Conservation (phyloP, 169 alveolate genomes). For the Cryptosporidium andersoni region DNA sequence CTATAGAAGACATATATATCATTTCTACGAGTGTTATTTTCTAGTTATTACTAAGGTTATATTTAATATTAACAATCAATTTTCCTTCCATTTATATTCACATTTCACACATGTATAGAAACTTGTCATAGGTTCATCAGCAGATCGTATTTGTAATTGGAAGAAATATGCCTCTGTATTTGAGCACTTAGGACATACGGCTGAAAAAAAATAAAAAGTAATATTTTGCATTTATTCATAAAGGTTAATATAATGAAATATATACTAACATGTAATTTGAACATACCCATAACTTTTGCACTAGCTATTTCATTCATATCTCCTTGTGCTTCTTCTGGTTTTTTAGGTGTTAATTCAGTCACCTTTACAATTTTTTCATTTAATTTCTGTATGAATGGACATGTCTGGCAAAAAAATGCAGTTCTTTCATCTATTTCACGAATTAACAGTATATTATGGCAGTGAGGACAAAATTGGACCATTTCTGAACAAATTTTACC, state of each 20-base stretch:
- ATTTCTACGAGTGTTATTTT: slow-evolving; percentile 33
- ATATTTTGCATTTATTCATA: neutral
- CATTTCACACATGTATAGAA: slow-evolving; percentile 85
- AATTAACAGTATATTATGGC: slow-evolving; percentile 73
- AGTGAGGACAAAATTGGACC: slow-evolving; percentile 77
- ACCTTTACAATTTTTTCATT: slow-evolving; percentile 69
- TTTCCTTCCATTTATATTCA: slow-evolving; percentile 80
- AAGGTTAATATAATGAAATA: neutral
- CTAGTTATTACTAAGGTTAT: neutral
- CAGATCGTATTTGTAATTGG: slow-evolving; percentile 85
- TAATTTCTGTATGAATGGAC: slow-evolving; percentile 84
- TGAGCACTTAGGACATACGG: slow-evolving; percentile 84
- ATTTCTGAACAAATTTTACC: slow-evolving; percentile 7
- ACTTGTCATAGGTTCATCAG: slow-evolving; percentile 90
- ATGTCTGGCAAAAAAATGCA: slow-evolving; percentile 83
- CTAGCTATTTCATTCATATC: slow-evolving; percentile 54
- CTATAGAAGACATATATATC: slow-evolving; percentile 80
- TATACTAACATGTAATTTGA: slow-evolving; percentile 15
- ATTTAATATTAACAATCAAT: slow-evolving; percentile 16
- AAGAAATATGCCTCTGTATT: slow-evolving; percentile 82
- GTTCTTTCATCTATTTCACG: slow-evolving; percentile 61
- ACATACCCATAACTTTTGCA: slow-evolving; percentile 55
- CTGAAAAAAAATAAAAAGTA: slow-evolving; percentile 46
- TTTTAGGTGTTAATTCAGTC: slow-evolving; percentile 63
- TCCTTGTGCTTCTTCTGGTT: slow-evolving; percentile 63